A percentile compares a stretch with the other conserved stretches of the same genome.
Conservation (phyloP, 2,329 filamentous ascomycete species). For the Dothideomycetes sp. region DNA sequence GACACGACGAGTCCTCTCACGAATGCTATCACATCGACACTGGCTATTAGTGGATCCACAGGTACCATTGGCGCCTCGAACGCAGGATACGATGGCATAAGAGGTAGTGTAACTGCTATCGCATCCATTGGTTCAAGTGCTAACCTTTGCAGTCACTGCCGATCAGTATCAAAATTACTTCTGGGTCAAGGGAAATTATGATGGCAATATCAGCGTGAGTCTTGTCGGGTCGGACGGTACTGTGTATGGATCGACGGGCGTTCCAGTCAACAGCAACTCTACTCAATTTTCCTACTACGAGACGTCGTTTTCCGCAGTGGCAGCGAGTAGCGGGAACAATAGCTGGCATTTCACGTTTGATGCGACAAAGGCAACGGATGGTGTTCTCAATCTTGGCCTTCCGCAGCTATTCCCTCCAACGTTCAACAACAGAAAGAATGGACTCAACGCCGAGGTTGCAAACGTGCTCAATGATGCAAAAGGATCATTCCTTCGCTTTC, state of each 20-base stretch:
- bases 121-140: conserved; percentile 18
- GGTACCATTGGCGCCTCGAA: conserved; percentile 32
- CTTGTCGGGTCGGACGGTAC: conserved; percentile 9
- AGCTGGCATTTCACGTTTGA: conserved; percentile 46
- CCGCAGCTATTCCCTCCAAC: conserved; percentile 3
- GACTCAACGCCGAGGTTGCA: conserved; percentile 9
- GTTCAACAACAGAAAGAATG: conserved; percentile 15
- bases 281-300: conserved; percentile 15
- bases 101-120: conserved; percentile 11
- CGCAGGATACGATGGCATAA: conserved; percentile 22
- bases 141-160: not conserved
- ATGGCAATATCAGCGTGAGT: conserved; percentile 15
- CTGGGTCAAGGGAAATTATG: conserved; percentile 18
- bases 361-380: conserved; percentile 13
- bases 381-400: not conserved
- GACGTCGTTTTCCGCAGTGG: conserved; percentile 15
- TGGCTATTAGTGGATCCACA: conserved; percentile 33
- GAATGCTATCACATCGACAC: conserved; percentile 46
- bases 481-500: conserved; percentile 36
- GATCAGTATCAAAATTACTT: conserved; percentile 19
- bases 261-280: conserved; percentile 6
- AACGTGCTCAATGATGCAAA: conserved; percentile 14
- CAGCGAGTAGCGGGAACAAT: conserved; percentile 15
- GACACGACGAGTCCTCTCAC: conserved; percentile 29
- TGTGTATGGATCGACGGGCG: conserved; percentile 4